phyloP scores from a whole-genome alignment of 116 monocot genomes.

The Zostera marina region DNA sequence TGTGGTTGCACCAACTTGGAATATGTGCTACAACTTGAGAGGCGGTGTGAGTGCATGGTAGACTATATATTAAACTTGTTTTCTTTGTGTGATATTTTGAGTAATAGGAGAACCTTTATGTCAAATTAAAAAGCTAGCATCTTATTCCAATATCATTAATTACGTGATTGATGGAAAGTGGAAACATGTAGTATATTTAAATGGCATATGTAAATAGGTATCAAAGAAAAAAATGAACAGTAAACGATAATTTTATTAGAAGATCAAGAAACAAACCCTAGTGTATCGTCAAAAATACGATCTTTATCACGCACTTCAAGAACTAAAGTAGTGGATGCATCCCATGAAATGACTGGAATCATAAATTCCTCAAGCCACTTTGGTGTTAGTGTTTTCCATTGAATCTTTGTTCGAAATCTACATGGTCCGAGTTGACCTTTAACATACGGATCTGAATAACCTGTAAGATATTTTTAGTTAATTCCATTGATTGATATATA shows the following conservation, averaged over 20 bases:
- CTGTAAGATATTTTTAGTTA: conserved; percentile 19
- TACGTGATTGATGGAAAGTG: neutral
- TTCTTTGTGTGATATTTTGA: too few relatives aligned
- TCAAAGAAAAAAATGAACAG: neutral
- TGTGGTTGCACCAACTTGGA: too few relatives aligned
- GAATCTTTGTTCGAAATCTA: conserved; percentile 74
- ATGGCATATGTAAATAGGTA: neutral
- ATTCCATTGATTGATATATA: neutral
- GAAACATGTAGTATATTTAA: neutral
- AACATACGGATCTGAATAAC: conserved; percentile 80
- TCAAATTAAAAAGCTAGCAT: neutral
- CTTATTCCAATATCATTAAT: neutral
- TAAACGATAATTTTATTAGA: neutral
- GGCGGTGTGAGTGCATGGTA: too few relatives aligned
- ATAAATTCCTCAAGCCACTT: conserved; percentile 78
- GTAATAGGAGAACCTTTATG: neutral
- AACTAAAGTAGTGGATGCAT: conserved; percentile 33
- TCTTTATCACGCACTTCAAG: conserved; percentile 79
- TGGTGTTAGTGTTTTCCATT: conserved; percentile 59
- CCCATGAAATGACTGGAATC: conserved; percentile 83
- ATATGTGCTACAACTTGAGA: too few relatives aligned
- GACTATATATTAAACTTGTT: too few relatives aligned
- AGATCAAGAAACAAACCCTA: conserved; percentile 43
- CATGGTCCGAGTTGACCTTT: conserved; percentile 66
- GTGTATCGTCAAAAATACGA: conserved; percentile 55